Percentiles rank a stretch among this genome's conserved stretches.
phyloP scores from a whole-genome alignment of 257 asterid genomes.

The Scutellaria baicalensis region DNA sequence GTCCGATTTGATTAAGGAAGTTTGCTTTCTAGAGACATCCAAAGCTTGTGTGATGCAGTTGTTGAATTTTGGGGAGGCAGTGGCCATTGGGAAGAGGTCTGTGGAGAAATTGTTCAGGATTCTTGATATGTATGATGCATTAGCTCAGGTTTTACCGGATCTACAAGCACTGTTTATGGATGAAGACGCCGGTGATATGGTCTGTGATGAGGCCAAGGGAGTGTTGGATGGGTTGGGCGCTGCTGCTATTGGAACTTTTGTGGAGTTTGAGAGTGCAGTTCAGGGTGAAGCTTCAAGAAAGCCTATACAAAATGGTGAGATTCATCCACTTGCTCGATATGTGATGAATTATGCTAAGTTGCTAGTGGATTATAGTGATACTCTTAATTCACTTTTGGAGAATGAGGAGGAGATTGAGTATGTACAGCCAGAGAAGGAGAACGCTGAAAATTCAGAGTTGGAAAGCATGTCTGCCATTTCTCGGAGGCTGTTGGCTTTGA shows the following conservation, averaged over 20 bases:
- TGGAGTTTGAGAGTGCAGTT: constrained; percentile 91
- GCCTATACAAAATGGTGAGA: constrained; percentile 75
- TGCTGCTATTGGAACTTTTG: constrained; percentile 86
- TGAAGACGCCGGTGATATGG: constrained; percentile 75
- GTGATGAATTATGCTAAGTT: constrained; percentile 90
- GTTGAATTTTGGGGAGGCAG: constrained; percentile 95
- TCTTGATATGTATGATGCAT: constrained; percentile 87
- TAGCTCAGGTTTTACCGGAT: constrained; percentile 57
- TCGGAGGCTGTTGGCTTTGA: constrained; percentile 47
- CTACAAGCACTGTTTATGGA: constrained; percentile 56
- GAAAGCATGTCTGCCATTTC: constrained; percentile 53
- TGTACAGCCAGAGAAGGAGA: constrained; percentile 18
- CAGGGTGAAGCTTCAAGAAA: constrained; percentile 76
- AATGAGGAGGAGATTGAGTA: constrained; percentile 35
- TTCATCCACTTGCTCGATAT: constrained; percentile 86
- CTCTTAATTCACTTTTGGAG: constrained; percentile 60
- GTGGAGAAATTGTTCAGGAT: constrained; percentile 81
- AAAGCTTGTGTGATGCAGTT: constrained; percentile 94
- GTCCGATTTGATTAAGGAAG: constrained; percentile 73
- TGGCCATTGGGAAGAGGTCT: constrained; percentile 78
- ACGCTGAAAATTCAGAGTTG: constrained; percentile 31
- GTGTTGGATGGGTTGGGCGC: constrained; percentile 70
- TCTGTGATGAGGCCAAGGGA: constrained; percentile 75
- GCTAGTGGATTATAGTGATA: constrained; percentile 77
- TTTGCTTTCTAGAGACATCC: constrained; percentile 78